A percentile compares a stretch with the other conserved stretches of the same genome.
These are phyloP conservation scores for Chlorella sorokiniana DNA, from an alignment of 139 green algal species.

Conservation along the genomic window DNA sequence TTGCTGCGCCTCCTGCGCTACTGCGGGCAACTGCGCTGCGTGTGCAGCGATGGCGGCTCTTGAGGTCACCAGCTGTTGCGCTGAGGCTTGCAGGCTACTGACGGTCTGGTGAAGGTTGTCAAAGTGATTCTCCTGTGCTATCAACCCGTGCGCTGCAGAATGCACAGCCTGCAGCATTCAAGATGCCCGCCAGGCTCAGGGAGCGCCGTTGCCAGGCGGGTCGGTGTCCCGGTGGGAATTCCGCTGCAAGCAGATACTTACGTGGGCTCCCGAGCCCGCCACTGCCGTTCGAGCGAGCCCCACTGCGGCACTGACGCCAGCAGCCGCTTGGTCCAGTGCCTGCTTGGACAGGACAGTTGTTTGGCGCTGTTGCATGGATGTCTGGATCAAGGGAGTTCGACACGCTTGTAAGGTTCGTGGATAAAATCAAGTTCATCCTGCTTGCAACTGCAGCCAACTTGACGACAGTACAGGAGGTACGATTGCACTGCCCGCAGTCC, in stretches of 20 bases:
- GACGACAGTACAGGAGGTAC: no score
- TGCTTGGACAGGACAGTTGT: background rate
- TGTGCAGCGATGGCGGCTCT: background rate
- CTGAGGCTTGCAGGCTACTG: background rate
- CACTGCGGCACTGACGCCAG: background rate
- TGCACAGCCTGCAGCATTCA: conserved; percentile 12
- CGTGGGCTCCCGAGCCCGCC: conserved; percentile 2
- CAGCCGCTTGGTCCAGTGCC: background rate
- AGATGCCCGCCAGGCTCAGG: background rate
- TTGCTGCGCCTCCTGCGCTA: background rate
- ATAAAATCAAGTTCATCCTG: no score
- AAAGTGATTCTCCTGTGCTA: conserved; percentile 5
- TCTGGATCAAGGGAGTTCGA: no score
- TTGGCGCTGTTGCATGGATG: background rate
- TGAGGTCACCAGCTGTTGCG: background rate
- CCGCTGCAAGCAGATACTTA: background rate
- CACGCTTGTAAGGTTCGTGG: no score
- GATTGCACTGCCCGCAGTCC: no score
- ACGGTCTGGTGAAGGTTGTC: background rate
- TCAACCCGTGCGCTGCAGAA: background rate
- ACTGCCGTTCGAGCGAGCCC: background rate
- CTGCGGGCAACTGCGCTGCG: background rate
- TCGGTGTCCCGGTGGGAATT: no score
- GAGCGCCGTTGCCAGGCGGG: background rate
- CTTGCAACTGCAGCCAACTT: no score